Evolutionary conservation across 768 basidiomycete genomes (phyloP).

Genomic region (Tulasnella sp.): DNA sequence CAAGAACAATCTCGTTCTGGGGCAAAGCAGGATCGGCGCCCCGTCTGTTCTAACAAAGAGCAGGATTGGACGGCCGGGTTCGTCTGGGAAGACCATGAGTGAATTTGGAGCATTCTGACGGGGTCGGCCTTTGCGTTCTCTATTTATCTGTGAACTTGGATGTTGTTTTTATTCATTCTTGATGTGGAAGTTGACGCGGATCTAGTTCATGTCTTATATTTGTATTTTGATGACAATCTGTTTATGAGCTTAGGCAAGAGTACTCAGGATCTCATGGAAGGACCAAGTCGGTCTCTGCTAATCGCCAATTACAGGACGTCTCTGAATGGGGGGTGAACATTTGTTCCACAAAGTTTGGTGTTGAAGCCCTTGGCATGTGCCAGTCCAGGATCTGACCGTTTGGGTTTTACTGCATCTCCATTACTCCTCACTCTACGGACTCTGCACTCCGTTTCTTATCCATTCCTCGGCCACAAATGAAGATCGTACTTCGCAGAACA

Average conservation of each 20-base stretch:
- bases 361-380: too few species aligned
- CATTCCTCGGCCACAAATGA: too few species aligned
- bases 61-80: not conserved
- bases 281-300: too few species aligned
- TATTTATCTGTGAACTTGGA: not conserved
- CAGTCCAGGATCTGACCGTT: too few species aligned
- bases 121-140: not conserved
- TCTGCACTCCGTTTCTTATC: too few species aligned
- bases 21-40: not conserved
- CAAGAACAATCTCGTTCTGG: not conserved
- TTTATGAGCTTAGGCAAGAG: not conserved
- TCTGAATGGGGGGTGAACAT: too few species aligned
- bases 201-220: not conserved
- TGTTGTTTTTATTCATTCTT: not conserved
- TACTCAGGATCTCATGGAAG: not conserved
- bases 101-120: not conserved
- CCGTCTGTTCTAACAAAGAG: not conserved
- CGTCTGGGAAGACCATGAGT: not conserved
- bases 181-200: not conserved
- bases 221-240: not conserved
- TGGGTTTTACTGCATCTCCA: too few species aligned
- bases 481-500: too few species aligned
- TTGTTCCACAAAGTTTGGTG: too few species aligned
- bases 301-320: too few species aligned
- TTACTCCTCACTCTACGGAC: too few species aligned